Conservation (phyloP, 257 asterid species). For the Vinca minor region DNA sequence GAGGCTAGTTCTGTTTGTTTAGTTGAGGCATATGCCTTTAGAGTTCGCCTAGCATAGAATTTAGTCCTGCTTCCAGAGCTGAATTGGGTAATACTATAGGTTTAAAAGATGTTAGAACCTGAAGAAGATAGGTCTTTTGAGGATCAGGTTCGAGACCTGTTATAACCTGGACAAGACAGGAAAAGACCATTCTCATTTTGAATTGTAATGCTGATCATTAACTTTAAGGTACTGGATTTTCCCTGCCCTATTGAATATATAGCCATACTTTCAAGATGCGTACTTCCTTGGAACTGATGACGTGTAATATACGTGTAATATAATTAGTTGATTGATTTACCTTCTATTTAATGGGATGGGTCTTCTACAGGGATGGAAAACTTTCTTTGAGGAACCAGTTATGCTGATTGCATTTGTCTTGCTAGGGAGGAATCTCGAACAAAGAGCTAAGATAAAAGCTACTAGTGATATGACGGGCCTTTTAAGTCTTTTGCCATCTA, state of each 20-base stretch:
- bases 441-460: constrained; percentile 94
- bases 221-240: neutral
- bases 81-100: neutral
- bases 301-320: constrained; percentile 9
- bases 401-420: constrained; percentile 97
- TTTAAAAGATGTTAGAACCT: neutral
- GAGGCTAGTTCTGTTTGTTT: neutral
- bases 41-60: neutral
- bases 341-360: constrained; percentile 13
- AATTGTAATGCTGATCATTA: neutral
- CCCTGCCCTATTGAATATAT: neutral
- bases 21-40: constrained; percentile 2
- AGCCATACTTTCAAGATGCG: neutral
- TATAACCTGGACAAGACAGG: neutral
- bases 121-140: neutral
- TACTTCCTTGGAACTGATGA: neutral
- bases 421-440: constrained; percentile 96
- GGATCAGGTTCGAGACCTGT: neutral
- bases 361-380: constrained; percentile 81
- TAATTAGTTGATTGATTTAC: constrained; percentile 2
- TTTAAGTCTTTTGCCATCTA: constrained; percentile 78
- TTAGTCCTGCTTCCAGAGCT: neutral
- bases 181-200: neutral
- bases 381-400: constrained; percentile 96
- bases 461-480: constrained; percentile 97